Base-by-base conservation (phyloP, 2,329 filamentous ascomycete species). In the Penicillium sp. region DNA sequence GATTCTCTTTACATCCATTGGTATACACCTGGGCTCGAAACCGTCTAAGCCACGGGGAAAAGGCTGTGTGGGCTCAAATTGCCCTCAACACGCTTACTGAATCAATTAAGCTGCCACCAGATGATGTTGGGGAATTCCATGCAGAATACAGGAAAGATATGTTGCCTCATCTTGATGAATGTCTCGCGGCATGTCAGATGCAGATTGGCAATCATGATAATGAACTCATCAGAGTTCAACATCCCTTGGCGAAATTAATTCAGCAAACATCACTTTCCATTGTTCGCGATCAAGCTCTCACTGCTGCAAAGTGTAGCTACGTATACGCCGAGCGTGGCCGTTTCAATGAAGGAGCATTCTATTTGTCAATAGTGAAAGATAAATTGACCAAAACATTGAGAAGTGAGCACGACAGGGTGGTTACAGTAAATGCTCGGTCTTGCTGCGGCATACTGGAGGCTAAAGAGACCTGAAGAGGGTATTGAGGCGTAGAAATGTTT, bases 11-110 rank as follows among this genome's bases (percentile, higher is more conserved):
- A 42, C 70, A 71, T 59, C 70, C 70, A n/a, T 59, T 72, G 20
- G 63, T 73, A n/a, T 66, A 74, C 55, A 54, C 52, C 20, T 71
- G 69, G 68, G 63, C 66, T 9, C 60, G 66, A 40, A 64, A 67
- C 20, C 61, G 69, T 11, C 60, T 71, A 9, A 42, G 35, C 14
- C 38, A 59, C n/a, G 40, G 40, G 12, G 56, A 63, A 40, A 56
- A 61, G 43, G 52, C 58, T 12, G 42, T 56, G 20, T 65, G 59
- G 59, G 61, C 53, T 33, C 30, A 52, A 11, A 57, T 52, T 21
- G 57, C 21, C 9, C 24, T 46, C 23, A 53, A 53, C n/a, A 61
- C 56, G 5, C 62, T 67, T 11, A 54, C 55, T 11, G 43, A 56
- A 20, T 55, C 61, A 24, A 55, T 66, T 33, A 42, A 54, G n/a